Evolutionary conservation across 2,329 filamentous ascomycete genomes (phyloP), one percentile per base, ranked within the genome.

Genomic region (Lecanosticta acicola): DNA sequence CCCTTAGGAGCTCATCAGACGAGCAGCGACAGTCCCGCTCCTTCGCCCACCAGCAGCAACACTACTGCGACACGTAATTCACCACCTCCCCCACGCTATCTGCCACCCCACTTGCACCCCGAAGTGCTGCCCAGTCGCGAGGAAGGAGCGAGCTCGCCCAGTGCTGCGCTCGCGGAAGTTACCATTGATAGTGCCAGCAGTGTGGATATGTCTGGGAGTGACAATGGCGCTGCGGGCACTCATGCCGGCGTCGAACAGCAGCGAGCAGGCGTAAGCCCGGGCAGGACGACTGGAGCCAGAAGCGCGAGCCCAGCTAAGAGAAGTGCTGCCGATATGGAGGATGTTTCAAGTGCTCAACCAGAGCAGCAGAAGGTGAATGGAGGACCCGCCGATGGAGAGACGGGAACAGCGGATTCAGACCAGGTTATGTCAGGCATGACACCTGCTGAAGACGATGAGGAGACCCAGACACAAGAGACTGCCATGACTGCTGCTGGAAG

Each of bases 31-130:
- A 55, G 52, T 38, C 40, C 52, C 17, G 46, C 43, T 21, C 48
- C 55, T 19, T 52, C 53, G 5, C 55, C 53, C 11, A 40, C 48
- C 21, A 51, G 46, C 45, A 59, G 55, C 41, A 46, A 50, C 26
- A 49, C 49, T 36, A 46, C 41, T 20, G 37, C 45, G 21, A 38
- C 37, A 16, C 43, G 48, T 24, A 32, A 17, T 16, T 26, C 18
- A 3, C 49, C 53, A 18, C 47, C 51, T 7, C 56, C 58, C 18
- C 54, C 57, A 59, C 70, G 73, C 48, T 77, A 73, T 61, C 68
- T 80, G 45, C 77, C 77, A 50, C 72, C 76, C 43, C 77, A 79
- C 63, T 66, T 80, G 46, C 75, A 77, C 60, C 70, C 72, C 62
- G 74, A 77, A 61, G 68, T 75, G 26, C 42, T 55, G 48, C 51